Evolutionary conservation across 2,329 filamentous ascomycete genomes (phyloP).

Genomic region (Leptographium flavum): DNA sequence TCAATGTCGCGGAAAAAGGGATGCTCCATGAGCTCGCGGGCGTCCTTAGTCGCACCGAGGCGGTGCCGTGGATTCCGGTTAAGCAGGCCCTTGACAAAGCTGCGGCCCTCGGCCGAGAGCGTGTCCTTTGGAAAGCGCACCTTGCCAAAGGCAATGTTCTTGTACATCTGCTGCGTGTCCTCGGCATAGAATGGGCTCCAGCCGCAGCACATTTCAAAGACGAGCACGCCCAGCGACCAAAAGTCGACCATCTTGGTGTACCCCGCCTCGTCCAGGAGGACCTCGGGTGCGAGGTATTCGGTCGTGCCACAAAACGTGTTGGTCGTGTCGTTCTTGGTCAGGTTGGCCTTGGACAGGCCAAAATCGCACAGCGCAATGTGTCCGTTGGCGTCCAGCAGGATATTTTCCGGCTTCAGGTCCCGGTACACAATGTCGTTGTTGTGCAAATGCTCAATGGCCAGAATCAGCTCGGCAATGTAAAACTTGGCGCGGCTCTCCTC

Average conservation of each 20-base stretch:
- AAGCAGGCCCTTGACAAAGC: slow-evolving; percentile 93
- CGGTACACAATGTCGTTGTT: slow-evolving; percentile 96
- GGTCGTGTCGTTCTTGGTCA: slow-evolving; percentile 93
- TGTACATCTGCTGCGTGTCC: slow-evolving; percentile 99
- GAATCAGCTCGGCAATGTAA: slow-evolving; percentile 94
- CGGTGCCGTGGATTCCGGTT: slow-evolving; percentile 96
- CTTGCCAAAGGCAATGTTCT: slow-evolving; percentile 98
- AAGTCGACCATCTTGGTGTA: slow-evolving; percentile 99
- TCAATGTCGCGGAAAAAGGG: slow-evolving; percentile 91
- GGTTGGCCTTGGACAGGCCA: slow-evolving; percentile 89
- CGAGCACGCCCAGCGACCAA: slow-evolving; percentile 92
- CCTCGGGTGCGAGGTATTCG: slow-evolving; percentile 91
- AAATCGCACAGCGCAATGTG: slow-evolving; percentile 98
- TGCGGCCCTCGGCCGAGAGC: slow-evolving; percentile 82
- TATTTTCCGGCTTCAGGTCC: slow-evolving; percentile 95
- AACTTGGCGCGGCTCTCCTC: slow-evolving; percentile 93
- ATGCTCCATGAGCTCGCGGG: slow-evolving; percentile 85
- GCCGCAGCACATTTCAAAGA: slow-evolving; percentile 99
- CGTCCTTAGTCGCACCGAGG: slow-evolving; percentile 79
- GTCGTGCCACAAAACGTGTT: slow-evolving; percentile 99
- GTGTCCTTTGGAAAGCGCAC: slow-evolving; percentile 93
- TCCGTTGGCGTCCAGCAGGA: slow-evolving; percentile 88
- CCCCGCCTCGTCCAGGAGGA: slow-evolving; percentile 85
- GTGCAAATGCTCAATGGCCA: slow-evolving; percentile 89
- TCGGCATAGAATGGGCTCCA: slow-evolving; percentile 99